phyloP scores from a whole-genome alignment of 768 basidiomycete genomes.

The Lactarius sanguifluus region DNA sequence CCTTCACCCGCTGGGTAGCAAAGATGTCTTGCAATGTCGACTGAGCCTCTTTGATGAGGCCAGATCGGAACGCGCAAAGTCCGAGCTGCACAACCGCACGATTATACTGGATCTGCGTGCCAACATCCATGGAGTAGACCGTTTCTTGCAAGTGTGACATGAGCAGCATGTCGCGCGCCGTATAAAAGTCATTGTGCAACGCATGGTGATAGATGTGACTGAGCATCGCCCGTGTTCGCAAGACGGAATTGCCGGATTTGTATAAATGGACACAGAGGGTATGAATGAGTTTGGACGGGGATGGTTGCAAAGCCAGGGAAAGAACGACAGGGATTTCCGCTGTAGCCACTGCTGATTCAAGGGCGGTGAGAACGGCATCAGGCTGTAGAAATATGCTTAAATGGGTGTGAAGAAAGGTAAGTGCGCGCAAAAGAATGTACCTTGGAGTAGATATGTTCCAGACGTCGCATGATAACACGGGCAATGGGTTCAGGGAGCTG shows the following conservation, averaged over 20 bases:
- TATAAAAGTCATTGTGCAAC: slow-evolving; percentile 94
- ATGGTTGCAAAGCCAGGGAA: slow-evolving; percentile 52
- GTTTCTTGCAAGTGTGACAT: slow-evolving; percentile 99
- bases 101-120: slow-evolving; percentile 97
- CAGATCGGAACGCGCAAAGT: slow-evolving; percentile 93
- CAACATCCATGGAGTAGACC: slow-evolving; percentile 93
- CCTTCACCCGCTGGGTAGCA: slow-evolving; percentile 94
- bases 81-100: slow-evolving; percentile 97
- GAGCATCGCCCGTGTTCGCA: slow-evolving; percentile 96
- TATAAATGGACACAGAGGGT: slow-evolving; percentile 90
- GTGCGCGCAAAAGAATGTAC: slow-evolving; percentile 41
- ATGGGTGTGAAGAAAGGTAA: slow-evolving; percentile 16
- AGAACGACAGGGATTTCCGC: slow-evolving; percentile 63
- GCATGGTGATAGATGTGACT: slow-evolving; percentile 98
- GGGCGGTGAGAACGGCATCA: slow-evolving; percentile 85
- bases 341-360: slow-evolving; percentile 67
- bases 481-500: slow-evolving; percentile 75
- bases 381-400: slow-evolving; percentile 54
- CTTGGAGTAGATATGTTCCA: slow-evolving; percentile 99
- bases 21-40: slow-evolving; percentile 93
- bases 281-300: slow-evolving; percentile 80
- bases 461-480: slow-evolving; percentile 88
- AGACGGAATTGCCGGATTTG: slow-evolving; percentile 84
- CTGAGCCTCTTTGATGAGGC: slow-evolving; percentile 92
- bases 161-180: slow-evolving; percentile 94